Base-by-base conservation (phyloP, 768 basidiomycete genomes). In the Coprinopsis sp. region DNA sequence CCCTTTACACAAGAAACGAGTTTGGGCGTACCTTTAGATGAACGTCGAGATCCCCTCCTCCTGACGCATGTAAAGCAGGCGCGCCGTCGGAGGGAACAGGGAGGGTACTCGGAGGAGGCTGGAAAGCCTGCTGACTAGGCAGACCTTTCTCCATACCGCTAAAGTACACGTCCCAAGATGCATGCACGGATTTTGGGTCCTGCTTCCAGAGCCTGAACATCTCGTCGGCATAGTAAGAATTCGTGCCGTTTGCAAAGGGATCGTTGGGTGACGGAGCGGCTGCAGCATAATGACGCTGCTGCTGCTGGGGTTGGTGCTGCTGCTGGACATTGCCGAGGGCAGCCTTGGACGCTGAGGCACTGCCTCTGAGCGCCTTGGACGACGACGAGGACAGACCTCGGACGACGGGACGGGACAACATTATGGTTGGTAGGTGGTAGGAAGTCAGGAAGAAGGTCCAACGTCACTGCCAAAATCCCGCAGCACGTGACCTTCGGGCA, bases 81-180 rank as follows among this genome's bases (percentile, higher is more conserved):
- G 88, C 86, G 33, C 91, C 93, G 47, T 84, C 90, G 8, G 83
- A 73, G 21, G 89, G 83, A 22, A 76, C 67, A 2, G 87, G 79
- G 16, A 91, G 74, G 14, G 52, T 51, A 29, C 68, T 68, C 2
- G 95, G 95, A 12, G 93, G 87, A 5, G 87, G 82, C 47, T 82
- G 80, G 72, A 92, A 98, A 3, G 96, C 91, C 55, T 90, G 76
- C 19, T 78, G 61, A 55, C 84, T 85, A 2, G 78, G 69, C 8
- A 98, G 62, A 37, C 96, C 96, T 57, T 84, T 85, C 58, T 95
- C 93, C 64, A 98, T 78, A 31, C 91, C 95, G 3, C 84, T 78
- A 62, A 99, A 99, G 70, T 99, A 99, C 42, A 83, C 78, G 50
- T 87, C 78, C 96, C 96, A 99, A 3, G 93, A 96, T 1, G 79